Base-by-base conservation (phyloP, 1,284 basidiomycete species). In the Albatrellus sp. region DNA sequence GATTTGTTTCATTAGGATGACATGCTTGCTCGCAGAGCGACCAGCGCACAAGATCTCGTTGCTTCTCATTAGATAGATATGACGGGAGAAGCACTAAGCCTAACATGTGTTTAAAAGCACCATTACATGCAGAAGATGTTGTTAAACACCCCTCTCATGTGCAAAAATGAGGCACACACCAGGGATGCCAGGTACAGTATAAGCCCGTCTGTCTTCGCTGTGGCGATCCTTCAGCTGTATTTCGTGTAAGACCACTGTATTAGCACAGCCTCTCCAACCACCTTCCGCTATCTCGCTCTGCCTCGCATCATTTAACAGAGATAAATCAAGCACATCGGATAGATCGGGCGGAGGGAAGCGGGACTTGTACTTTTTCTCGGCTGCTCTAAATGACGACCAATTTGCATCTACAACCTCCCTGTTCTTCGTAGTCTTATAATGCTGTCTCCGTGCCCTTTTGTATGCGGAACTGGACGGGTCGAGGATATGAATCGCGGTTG, bases 1-100 rank as follows among this genome's bases (percentile, higher is more conserved):
- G 77, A 51, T 90, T 92, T 1, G 88, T 90, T 43, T 86, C 80
- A 58, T 93, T 94, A 0, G 90, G 88, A 19, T 70, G 60, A 4
- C 70, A 68, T 0, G 90, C 84, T 53, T 92, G 89, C 29, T 81
- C 72, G 17, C 67, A 58, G 5, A 96, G 72, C 29, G 86, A 74
- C 72, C 84, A 81, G 45, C 62, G 63, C 13, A 87, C 68, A 3
- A 94, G 71, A 1, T 67, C 56, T 19, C 75, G 69, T 57, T 96
- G 91, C 24, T 75, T 66, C 11, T 64, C 53, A 0, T 64, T 61
- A 4, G 74, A 64, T 12, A 93, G 55, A 56, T 82, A 90, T 1
- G 69, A 67, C 6, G 90, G 90, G 4, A 94, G 63, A 14, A 93
- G 59, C 14, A 93, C 78, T 19, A 93, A 73, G 14, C 91, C 91